These are phyloP conservation scores for Russula vinacea DNA, from an alignment of 768 basidiomycete genomes.

Conservation along the genomic window DNA sequence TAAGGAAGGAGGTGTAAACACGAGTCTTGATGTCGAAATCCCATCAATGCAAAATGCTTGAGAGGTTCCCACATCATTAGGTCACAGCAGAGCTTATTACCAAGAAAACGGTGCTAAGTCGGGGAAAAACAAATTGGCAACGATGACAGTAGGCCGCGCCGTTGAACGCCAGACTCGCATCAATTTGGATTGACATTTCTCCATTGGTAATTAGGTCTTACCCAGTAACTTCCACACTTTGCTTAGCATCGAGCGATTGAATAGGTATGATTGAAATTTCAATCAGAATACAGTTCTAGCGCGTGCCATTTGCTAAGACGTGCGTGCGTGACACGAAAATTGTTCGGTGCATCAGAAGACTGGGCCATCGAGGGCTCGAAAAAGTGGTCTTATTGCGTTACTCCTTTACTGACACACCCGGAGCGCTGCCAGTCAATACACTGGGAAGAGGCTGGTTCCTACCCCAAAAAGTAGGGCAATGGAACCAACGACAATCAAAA, in stretches of 20 bases:
- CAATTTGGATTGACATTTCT: neutral
- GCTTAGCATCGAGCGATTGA: neutral
- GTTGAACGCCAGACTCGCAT: neutral
- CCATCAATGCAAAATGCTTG: neutral
- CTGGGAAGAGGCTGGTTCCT: slow-evolving; percentile 67
- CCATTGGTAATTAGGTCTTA: neutral
- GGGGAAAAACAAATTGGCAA: neutral
- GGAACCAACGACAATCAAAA: slow-evolving; percentile 65
- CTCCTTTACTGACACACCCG: slow-evolving; percentile 19
- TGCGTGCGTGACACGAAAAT: slow-evolving; percentile 1
- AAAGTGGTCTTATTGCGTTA: slow-evolving; percentile 12
- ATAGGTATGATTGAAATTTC: slow-evolving; percentile 1
- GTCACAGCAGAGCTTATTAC: neutral
- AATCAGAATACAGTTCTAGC: neutral
- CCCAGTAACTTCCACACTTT: neutral
- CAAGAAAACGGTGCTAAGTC: neutral
- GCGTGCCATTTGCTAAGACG: neutral
- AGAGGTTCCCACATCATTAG: neutral
- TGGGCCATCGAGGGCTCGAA: neutral
- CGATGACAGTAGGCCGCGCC: neutral
- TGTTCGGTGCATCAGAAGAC: neutral
- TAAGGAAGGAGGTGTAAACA: neutral
- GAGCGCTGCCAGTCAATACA: slow-evolving; percentile 61
- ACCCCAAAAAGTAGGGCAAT: slow-evolving; percentile 62
- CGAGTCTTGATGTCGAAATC: neutral